Evolutionary conservation across 225 moss, liverwort and hornwort genomes (phyloP).

Genomic region (Polytrichum commune): DNA sequence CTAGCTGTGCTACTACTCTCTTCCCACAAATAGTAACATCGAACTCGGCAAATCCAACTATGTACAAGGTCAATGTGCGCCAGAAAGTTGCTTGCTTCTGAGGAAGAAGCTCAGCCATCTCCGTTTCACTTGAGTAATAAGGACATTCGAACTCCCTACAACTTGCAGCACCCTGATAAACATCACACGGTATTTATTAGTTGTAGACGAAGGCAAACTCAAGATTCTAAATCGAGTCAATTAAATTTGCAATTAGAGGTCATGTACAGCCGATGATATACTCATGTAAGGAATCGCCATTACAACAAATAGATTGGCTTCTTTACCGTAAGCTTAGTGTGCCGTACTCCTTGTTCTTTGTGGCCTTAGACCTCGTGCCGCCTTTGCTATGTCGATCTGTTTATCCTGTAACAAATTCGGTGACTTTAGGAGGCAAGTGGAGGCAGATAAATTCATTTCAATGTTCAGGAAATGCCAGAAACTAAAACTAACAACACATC

Average conservation of each 20-base stretch:
- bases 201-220: too few species aligned
- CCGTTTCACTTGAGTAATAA: background rate
- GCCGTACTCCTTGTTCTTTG: conserved; percentile 19
- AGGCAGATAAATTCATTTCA: background rate
- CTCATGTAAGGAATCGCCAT: too few species aligned
- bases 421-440: too few species aligned
- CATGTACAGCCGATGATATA: too few species aligned
- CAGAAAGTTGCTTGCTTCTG: conserved; percentile 5
- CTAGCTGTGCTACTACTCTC: background rate
- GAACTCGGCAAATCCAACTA: background rate
- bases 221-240: too few species aligned
- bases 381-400: conserved; percentile 5
- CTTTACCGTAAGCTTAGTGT: conserved; percentile 1
- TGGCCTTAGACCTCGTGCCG: background rate
- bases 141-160: background rate
- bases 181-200: too few species aligned
- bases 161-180: too few species aligned
- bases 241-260: too few species aligned
- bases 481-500: background rate
- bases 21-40: too few species aligned
- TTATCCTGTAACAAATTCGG: background rate
- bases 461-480: background rate
- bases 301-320: too few species aligned
- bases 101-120: conserved; percentile 1
- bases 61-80: background rate